Conservation (phyloP, 208 protist genomes). For the Herpetomonas muscarum region DNA sequence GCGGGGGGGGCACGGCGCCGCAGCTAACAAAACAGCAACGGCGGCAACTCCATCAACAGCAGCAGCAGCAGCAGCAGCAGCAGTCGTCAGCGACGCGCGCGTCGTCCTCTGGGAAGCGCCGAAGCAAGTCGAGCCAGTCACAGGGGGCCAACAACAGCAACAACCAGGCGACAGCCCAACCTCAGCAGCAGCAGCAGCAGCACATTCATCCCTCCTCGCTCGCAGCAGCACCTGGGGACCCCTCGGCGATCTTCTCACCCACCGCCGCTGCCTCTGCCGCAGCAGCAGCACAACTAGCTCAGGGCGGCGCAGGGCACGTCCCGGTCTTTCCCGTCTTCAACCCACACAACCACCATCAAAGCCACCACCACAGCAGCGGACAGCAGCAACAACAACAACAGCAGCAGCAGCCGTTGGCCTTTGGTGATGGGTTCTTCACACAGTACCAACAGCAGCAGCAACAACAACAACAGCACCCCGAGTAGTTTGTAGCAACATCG, state of each 20-base stretch:
- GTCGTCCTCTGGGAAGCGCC: not conserved
- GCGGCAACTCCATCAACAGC: not conserved
- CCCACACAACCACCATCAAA: not conserved
- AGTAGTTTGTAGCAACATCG: not conserved
- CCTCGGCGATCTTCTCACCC: too few species aligned
- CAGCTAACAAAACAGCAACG: not conserved
- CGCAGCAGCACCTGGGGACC: too few species aligned
- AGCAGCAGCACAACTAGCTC: not conserved
- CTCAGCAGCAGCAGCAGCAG: too few species aligned
- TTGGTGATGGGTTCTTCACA: not conserved
- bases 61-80: constrained; percentile 2
- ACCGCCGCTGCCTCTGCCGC: not conserved
- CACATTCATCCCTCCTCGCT: too few species aligned
- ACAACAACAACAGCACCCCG: not conserved
- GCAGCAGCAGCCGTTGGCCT: not conserved
- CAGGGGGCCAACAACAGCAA: too few species aligned
- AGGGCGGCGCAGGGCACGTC: not conserved
- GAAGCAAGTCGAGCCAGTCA: not conserved
- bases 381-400: constrained; percentile 9
- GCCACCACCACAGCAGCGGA: constrained; percentile 4
- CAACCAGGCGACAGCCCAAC: too few species aligned
- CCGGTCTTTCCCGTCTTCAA: not conserved
- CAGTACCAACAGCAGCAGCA: constrained; percentile 14
- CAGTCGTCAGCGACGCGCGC: not conserved
- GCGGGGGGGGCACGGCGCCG: not conserved